Conservation (phyloP, 345 rosid genomes). For the Lepidium didymum region DNA sequence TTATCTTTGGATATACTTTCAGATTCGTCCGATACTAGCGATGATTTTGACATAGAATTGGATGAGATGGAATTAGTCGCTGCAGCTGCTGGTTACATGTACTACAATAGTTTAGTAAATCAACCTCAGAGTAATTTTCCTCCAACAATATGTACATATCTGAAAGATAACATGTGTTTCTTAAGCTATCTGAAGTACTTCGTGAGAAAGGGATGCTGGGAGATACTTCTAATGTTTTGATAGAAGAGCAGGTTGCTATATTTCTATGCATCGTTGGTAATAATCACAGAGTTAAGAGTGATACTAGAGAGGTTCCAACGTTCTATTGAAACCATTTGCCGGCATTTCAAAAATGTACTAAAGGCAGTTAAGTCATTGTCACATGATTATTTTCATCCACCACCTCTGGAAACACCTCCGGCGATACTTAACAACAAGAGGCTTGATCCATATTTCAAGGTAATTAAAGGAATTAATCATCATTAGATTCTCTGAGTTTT, state of each 20-base stretch:
- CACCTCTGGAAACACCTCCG: conserved; percentile 33
- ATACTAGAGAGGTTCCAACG: conserved; percentile 69
- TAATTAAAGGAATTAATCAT: conserved; percentile 13
- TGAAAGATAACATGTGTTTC: conserved; percentile 56
- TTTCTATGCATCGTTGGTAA: conserved; percentile 70
- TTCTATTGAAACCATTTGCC: conserved; percentile 81
- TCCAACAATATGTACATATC: conserved; percentile 37
- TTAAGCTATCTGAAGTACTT: conserved; percentile 43
- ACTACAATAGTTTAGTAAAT: conserved; percentile 39
- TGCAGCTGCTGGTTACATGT: conserved; percentile 65
- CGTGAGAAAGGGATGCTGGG: conserved; percentile 54
- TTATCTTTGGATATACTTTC: conserved; percentile 27
- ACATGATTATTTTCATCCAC: conserved; percentile 49
- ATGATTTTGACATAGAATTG: conserved; percentile 56
- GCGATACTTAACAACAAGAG: conserved; percentile 44
- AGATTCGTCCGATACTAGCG: conserved; percentile 44
- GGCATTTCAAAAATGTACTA: conserved; percentile 69
- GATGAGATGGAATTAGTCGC: conserved; percentile 86
- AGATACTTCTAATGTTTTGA: conserved; percentile 63
- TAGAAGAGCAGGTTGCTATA: conserved; percentile 73
- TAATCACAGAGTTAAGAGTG: conserved; percentile 77
- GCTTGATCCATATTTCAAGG: conserved; percentile 74
- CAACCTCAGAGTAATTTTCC: conserved; percentile 33
- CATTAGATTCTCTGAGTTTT: not conserved
- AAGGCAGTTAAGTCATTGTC: conserved; percentile 76